Conservation (phyloP, 768 basidiomycete species). For the Mycena pura region DNA sequence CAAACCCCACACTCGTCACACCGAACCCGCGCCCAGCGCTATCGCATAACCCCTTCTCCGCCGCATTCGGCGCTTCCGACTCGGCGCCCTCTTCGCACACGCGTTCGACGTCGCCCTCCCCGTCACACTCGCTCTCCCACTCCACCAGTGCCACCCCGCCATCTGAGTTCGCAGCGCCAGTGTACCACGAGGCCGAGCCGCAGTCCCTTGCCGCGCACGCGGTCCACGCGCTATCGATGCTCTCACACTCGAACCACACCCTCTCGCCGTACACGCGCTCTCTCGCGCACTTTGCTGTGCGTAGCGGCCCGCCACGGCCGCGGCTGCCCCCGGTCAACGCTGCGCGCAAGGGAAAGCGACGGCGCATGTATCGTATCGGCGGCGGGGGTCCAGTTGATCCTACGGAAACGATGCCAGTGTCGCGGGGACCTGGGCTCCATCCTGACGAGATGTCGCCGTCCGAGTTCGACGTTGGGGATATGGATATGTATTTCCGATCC, state of each 20-base stretch:
- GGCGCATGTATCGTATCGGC: conserved; percentile 20
- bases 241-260: conserved; percentile 91
- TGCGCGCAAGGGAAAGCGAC: conserved; percentile 22
- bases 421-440: background rate
- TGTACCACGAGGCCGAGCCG: conserved; percentile 57
- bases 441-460: conserved; percentile 41
- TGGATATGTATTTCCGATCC: conserved; percentile 61
- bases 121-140: conserved; percentile 26
- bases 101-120: conserved; percentile 24
- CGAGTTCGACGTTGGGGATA: conserved; percentile 61
- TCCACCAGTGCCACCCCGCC: conserved; percentile 32
- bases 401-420: background rate
- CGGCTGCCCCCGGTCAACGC: conserved; percentile 6
- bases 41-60: conserved; percentile 27
- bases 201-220: conserved; percentile 73
- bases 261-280: conserved; percentile 92
- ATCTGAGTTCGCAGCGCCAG: conserved; percentile 24
- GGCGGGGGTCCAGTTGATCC: background rate
- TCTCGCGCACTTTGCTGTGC: conserved; percentile 89
- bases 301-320: conserved; percentile 78
- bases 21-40: conserved; percentile 28
- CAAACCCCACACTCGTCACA: conserved; percentile 13
- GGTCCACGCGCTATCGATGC: conserved; percentile 84
- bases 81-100: conserved; percentile 22
- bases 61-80: conserved; percentile 22